phyloP scores from a whole-genome alignment of 225 moss, liverwort and hornwort genomes.

The Thuidium tamariscinum region DNA sequence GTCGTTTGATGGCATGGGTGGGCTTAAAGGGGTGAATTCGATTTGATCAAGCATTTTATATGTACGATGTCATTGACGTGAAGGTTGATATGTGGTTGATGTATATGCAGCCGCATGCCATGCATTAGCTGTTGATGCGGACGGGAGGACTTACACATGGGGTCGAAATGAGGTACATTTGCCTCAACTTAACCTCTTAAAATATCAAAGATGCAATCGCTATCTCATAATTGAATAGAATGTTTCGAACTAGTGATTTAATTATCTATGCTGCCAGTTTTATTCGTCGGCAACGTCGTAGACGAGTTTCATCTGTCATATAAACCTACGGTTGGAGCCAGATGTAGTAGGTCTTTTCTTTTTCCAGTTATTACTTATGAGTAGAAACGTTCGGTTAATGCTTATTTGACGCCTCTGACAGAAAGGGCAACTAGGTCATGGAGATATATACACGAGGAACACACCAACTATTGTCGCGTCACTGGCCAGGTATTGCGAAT shows the following conservation, averaged over 20 bases:
- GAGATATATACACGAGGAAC: conserved; percentile 61
- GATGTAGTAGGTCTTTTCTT: not conserved
- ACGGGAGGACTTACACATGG: conserved; percentile 85
- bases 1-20: not conserved
- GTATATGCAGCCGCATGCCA: conserved; percentile 64
- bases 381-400: not conserved
- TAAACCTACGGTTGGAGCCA: not conserved
- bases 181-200: not conserved
- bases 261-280: not conserved
- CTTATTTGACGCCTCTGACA: conserved; percentile 5
- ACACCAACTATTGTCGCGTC: conserved; percentile 79
- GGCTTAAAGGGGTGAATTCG: not conserved
- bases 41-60: not conserved
- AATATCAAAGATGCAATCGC: not conserved
- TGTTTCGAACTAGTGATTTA: not conserved
- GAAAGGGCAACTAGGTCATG: conserved; percentile 91
- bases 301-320: not conserved
- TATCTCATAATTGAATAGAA: not conserved
- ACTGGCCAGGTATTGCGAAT: conserved; percentile 48
- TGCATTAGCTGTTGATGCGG: conserved; percentile 73
- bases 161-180: conserved; percentile 82
- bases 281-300: not conserved
- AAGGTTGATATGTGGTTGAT: not conserved
- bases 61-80: not conserved
- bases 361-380: not conserved